A percentile compares a stretch with the other conserved stretches of the same genome.
Conservation (phyloP, 164 flowering plant genomes). For the Nymphaea thermarum region DNA sequence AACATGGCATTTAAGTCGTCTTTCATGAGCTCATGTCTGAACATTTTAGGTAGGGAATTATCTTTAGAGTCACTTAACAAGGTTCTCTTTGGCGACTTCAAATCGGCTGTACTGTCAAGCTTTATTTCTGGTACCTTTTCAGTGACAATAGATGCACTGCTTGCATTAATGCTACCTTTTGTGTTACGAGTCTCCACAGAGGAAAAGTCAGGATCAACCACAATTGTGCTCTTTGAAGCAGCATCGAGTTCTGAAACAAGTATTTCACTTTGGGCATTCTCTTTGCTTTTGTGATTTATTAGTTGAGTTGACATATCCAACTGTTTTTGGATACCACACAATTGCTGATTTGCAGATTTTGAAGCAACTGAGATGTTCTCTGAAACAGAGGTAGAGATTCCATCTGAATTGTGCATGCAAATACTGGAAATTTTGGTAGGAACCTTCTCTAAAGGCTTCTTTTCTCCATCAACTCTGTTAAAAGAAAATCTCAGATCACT, state of each 20-base stretch:
- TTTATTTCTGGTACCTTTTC: background rate
- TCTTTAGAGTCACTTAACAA: background rate
- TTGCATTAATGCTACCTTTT: background rate
- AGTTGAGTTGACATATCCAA: constrained; percentile 26
- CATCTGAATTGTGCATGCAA: constrained; percentile 16
- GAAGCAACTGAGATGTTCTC: constrained; percentile 14
- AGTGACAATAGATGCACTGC: background rate
- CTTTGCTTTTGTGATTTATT: constrained; percentile 18
- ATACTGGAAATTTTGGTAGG: constrained; percentile 1
- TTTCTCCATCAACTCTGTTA: constrained; percentile 4
- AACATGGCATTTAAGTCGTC: background rate
- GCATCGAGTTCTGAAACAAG: background rate
- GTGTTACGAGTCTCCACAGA: background rate
- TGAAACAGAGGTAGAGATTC: constrained; percentile 9
- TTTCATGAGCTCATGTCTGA: background rate
- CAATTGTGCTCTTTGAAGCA: background rate
- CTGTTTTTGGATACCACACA: constrained; percentile 18
- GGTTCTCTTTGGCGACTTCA: background rate
- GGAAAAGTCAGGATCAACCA: background rate
- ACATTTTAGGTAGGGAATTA: background rate
- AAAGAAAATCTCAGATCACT: background rate
- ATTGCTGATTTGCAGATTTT: constrained; percentile 18
- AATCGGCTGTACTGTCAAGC: background rate
- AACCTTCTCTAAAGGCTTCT: constrained; percentile 7
- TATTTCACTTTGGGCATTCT: constrained; percentile 4